phyloP scores from a whole-genome alignment of 2,329 filamentous ascomycete genomes.

The Elsinoe batatas region DNA sequence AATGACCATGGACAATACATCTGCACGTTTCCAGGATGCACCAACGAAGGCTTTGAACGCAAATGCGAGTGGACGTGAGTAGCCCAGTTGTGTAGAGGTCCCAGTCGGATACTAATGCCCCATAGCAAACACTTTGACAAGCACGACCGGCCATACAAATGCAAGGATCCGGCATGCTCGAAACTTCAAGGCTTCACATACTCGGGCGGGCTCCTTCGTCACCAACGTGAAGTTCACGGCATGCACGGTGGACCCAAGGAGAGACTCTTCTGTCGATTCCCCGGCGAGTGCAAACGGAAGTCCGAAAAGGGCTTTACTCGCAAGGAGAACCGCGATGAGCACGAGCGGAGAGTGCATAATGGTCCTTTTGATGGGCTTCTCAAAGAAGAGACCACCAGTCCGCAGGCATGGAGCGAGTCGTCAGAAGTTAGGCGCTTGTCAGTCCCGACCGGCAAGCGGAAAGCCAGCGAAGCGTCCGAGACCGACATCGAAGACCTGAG shows the following conservation, averaged over 20 bases:
- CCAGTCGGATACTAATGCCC: conserved; percentile 18
- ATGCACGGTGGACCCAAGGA: conserved; percentile 85
- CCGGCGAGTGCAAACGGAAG: conserved; percentile 73
- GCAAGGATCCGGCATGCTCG: conserved; percentile 69
- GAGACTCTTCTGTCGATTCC: conserved; percentile 72
- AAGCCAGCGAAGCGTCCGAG: conserved; percentile 2
- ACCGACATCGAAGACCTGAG: conserved; percentile 26
- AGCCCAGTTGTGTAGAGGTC: not conserved
- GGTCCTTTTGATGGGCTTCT: conserved; percentile 17
- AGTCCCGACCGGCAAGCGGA: conserved; percentile 2
- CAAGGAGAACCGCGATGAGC: conserved; percentile 88
- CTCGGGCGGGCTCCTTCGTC: conserved; percentile 76
- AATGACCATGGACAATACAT: conserved; percentile 66
- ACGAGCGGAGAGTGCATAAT: conserved; percentile 74
- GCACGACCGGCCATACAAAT: conserved; percentile 88
- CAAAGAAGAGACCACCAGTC: conserved; percentile 16
- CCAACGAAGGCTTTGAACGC: conserved; percentile 60
- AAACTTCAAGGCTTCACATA: conserved; percentile 94
- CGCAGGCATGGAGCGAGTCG: conserved; percentile 17
- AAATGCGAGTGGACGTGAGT: conserved; percentile 93
- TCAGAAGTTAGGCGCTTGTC: conserved; percentile 13
- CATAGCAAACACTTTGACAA: conserved; percentile 95
- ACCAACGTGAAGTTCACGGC: conserved; percentile 87
- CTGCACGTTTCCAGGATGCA: conserved; percentile 60
- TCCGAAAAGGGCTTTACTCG: conserved; percentile 74